These are phyloP conservation scores for Flueggea neowawraea DNA, from an alignment of 441 rosid genomes.

Conservation along the genomic window DNA sequence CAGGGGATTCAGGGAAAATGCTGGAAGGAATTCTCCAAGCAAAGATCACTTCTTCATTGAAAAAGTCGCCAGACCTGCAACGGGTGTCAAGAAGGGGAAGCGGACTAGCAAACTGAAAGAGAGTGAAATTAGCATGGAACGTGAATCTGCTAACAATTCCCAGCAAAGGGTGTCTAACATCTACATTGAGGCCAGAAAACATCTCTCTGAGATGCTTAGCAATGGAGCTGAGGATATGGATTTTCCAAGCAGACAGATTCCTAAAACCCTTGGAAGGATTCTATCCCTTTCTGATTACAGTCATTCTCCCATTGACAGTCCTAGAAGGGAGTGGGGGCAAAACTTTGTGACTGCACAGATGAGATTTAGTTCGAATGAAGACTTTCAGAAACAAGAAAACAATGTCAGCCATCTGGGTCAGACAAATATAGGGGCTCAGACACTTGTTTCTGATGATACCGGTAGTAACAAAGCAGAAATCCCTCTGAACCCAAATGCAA, in stretches of 20 bases:
- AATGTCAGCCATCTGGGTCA: slow-evolving; percentile 26
- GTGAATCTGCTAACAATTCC: slow-evolving; percentile 25
- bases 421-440: slow-evolving; percentile 20
- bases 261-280: slow-evolving; percentile 72
- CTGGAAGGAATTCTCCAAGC: slow-evolving; percentile 48
- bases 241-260: slow-evolving; percentile 38
- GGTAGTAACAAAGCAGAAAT: slow-evolving; percentile 16
- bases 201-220: slow-evolving; percentile 77
- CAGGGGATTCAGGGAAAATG: slow-evolving; percentile 41
- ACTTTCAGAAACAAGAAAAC: slow-evolving; percentile 38
- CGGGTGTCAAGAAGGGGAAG: slow-evolving; percentile 35
- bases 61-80: slow-evolving; percentile 60
- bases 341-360: slow-evolving; percentile 41
- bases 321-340: slow-evolving; percentile 50
- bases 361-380: slow-evolving; percentile 41
- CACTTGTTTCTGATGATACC: slow-evolving; percentile 27
- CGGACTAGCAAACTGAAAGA: slow-evolving; percentile 32
- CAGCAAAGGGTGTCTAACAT: slow-evolving; percentile 57
- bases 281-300: slow-evolving; percentile 77
- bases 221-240: slow-evolving; percentile 41
- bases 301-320: slow-evolving; percentile 65
- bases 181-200: slow-evolving; percentile 90
- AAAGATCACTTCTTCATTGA: slow-evolving; percentile 94
- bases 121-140: slow-evolving; percentile 30
- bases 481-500: slow-evolving; percentile 17